Evolutionary conservation across 306 rosid genomes (phyloP).

Genomic region (Castanospermum australe): DNA sequence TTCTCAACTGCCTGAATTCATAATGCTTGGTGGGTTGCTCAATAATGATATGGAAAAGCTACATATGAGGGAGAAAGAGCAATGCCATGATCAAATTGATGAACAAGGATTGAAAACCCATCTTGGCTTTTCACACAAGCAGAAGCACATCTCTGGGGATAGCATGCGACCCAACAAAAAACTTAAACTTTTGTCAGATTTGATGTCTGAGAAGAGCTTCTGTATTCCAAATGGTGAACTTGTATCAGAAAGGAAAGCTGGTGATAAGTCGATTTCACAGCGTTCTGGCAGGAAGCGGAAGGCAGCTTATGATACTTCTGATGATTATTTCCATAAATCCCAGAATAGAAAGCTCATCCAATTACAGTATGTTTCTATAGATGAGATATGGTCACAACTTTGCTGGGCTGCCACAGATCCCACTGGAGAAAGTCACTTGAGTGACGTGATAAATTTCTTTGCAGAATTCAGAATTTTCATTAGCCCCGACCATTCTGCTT

Average conservation of each 20-base stretch:
- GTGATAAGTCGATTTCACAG: neutral
- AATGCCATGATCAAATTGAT: constrained; percentile 28
- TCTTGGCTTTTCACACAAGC: constrained; percentile 28
- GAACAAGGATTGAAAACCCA: constrained; percentile 23
- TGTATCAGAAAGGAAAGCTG: constrained; percentile 31
- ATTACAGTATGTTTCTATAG: constrained; percentile 30
- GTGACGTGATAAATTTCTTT: constrained; percentile 39
- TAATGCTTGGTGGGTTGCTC: constrained; percentile 39
- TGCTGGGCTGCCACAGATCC: constrained; percentile 55
- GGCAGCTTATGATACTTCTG: constrained; percentile 23
- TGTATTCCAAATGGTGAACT: constrained; percentile 21
- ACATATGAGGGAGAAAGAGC: constrained; percentile 24
- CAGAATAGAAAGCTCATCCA: constrained; percentile 12
- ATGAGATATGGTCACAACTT: constrained; percentile 50
- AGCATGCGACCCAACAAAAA: constrained; percentile 22
- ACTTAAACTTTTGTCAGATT: constrained; percentile 42
- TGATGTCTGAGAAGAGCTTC: constrained; percentile 38
- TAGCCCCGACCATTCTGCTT: constrained; percentile 28
- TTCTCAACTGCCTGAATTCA: constrained; percentile 56
- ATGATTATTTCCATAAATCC: constrained; percentile 21
- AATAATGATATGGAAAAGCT: constrained; percentile 42
- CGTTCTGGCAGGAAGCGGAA: constrained; percentile 43
- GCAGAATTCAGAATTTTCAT: constrained; percentile 43
- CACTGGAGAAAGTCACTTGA: constrained; percentile 20
- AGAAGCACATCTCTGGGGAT: constrained; percentile 25